Evolutionary conservation across 2,329 filamentous ascomycete genomes (phyloP), one percentile per base, ranked within the genome.

Genomic region (Scorias spongiosa): DNA sequence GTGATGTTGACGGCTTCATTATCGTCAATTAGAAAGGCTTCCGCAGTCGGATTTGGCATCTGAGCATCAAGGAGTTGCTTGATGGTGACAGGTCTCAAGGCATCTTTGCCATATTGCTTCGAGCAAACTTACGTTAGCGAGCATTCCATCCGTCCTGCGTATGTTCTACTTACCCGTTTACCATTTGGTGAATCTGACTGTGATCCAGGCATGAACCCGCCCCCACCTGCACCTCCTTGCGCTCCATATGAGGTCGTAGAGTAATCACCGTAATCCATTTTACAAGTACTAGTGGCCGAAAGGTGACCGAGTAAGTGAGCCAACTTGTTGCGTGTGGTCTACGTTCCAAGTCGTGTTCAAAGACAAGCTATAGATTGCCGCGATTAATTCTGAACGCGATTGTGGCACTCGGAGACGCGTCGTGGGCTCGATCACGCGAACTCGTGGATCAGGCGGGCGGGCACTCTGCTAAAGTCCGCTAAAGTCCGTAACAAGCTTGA

Each of bases 11-110:
- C 80, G 48, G 88, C 70, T 50, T 81, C 75, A 40, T 71, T 66
- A 51, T 78, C 81, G 66, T 96, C 91, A 56, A 96, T 83, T 50
- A 79, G 78, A 72, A 93, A 91, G 50, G 58, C 52, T 30, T 86
- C 80, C 44, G 79, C 78, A 47, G 80, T 76, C 2, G 79, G 77
- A 60, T 83, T 81, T 34, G 80, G 75, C 64, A 86, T 81, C 50
- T 82, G 74, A 50, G 86, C 84, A 50, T 93, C 85, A 58, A 88
- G 70, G 46, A 95, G 75, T 66, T 98, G 91, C 65, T 95, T 95
- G 66, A 96, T 85, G 10, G 91, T 98, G 40, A 95, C 84, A 1
- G 91, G 88, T 39, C 91, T 83, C 42, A 98, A 75, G 15, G 86
- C 88, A 56, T 95, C 86, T 64, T 93, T 84, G 53, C 75, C 73